Evolutionary conservation across 768 basidiomycete species (phyloP), one percentile per base, ranked within the genome.

Genomic region (Hydnum rufescens): DNA sequence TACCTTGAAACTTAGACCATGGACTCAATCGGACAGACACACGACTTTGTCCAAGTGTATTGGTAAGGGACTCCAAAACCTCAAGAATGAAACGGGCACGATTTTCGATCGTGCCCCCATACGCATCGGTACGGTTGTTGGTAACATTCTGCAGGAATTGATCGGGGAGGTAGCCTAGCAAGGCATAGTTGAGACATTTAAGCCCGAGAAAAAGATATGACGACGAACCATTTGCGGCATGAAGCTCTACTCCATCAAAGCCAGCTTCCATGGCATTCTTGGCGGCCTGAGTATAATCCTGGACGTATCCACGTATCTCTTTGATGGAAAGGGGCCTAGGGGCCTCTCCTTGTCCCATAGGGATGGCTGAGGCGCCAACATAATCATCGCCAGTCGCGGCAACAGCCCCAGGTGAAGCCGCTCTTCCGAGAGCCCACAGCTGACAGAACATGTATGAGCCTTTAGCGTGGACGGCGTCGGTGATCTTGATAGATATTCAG

Each of bases 71-170:
- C 32, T 73, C 67, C 4, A 75, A 60, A 34, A 80, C 66, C 54
- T 75, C 74, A 31, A 85, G 68, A 2, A 80, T 71, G 56, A 76
- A 75, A 26, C 82, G 76, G 53, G 82, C 62, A 31, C 86, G 75
- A 67, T 87, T 86, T 58, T 77, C 76, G 34, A 88, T 67, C 4
- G 71, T 63, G 2, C 85, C 85, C 6, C 86, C 85, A 60, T 80
- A 86, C 26, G 66, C 42, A 63, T 89, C 88, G 4, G 70, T 71
- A 29, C 84, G 77, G 4, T 62, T 63, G 68, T 90, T 88, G 13
- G 79, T 80, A 29, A 85, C 61, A 1, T 84, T 84, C 2, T 80
- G 82, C 5, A 79, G 60, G 65, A 87, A 89, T 19, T 67, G 61
- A 61, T 77, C 73, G 1, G 79, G 29, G 19, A 82, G 72, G 60